Evolutionary conservation across 2,329 filamentous ascomycete genomes (phyloP), one percentile per base, ranked within the genome.

Genomic region (Arthrobotrys sphaeroides): DNA sequence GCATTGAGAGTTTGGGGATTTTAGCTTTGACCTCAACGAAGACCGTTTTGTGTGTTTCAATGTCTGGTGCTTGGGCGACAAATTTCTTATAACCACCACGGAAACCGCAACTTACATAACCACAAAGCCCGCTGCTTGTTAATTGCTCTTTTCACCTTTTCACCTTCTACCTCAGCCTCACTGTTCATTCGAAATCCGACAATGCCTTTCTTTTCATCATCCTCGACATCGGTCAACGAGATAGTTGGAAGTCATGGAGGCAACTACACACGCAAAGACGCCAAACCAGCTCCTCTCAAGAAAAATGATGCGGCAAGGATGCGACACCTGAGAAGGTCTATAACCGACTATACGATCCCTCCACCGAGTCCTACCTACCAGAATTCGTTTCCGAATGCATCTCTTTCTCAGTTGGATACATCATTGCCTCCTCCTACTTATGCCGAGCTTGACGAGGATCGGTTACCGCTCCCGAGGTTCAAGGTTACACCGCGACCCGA

Each of bases 401-500:
- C 73, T 10, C 47, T 76, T 20, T 64, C 76, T n/a, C 65, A 55
- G 49, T 26, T 76, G 36, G 65, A 74, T 38, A 73, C 77, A 9
- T 65, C 72, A 2, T 64, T 77, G 26, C 66, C 67, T 12, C 77
- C 69, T 55, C 79, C 79, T 3, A 79, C 79, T 4, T 80, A 80
- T 68, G 77, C 78, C 13, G 77, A 78, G 18, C 64, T 74, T 10
- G 76, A 77, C 36, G 68, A 77, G 31, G 53, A 53, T 20, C 70
- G 69, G 16, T 59, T 79, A 4, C 78, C 79, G 7, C 73, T 77
- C 3, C 69, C 79, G 9, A 76, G 78, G 40, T 77, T 79, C 68
- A 80, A 78, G 49, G 80, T 83, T 40, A 79, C 81, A 57, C 82
- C 82, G 64, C 60, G 82, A 49, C 80, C 81, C 47, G 81, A 82